Base-by-base conservation (phyloP, 768 basidiomycete species). In the Wakefieldia striispora region DNA sequence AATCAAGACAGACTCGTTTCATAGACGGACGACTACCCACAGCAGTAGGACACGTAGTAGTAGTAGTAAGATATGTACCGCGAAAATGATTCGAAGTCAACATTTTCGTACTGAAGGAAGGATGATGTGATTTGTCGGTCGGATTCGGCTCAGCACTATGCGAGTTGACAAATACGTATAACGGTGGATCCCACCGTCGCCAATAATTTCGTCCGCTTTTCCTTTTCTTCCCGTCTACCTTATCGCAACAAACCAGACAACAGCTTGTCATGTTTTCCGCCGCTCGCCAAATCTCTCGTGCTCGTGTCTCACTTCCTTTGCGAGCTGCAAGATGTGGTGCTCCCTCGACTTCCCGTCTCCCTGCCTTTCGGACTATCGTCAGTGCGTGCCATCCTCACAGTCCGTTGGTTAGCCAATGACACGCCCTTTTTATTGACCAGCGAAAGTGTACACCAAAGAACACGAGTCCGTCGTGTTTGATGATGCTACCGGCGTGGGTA, bases 391-490 rank as follows among this genome's bases (percentile, higher is more conserved):
- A 9, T 29, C 33, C 3, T 12, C 20, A 27, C 19, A 3, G 39
- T 27, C 9, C 20, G 20, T 13, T 13, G 11, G 8, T 10, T 37
- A 16, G 16, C 14, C n/a, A 40, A 31, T 34, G 9, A 45, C n/a
- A 10, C 33, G 16, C 21, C 12, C 17, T 24, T 19, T 43, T 12
- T 29, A 29, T 52, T 54, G 17, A 40, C 21, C 62, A 90, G 90
- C 83, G 36, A 87, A 84, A 68, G 80, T 78, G 60, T 99, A 85
- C 72, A 91, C 95, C 1, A 70, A 69, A 39, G 94, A 95, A 51
- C 95, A 99, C 68, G 95, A 99, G 74, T 80, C 83, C 47, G 78
- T 97, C 50, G 69, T 75, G 29, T 91, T 82, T 65, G 94, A 99
- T 66, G 80, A 88, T 49, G 64, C 72, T 35, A 88, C 88, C 17